These are phyloP conservation scores for Gastrodia elata DNA, from an alignment of 106 monocot species.

Conservation along the genomic window DNA sequence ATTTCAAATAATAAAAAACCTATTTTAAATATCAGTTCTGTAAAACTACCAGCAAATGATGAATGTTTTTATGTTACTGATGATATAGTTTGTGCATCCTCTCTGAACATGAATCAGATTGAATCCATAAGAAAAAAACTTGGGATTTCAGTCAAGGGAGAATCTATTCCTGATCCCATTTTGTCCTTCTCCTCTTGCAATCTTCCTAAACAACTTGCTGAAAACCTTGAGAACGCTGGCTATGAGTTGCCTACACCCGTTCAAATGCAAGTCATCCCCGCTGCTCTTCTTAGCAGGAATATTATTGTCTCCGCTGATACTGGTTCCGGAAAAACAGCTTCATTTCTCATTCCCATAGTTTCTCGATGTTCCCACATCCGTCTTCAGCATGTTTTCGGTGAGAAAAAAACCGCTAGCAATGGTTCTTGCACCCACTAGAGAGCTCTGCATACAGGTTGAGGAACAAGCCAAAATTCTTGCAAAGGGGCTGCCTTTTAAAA, in stretches of 20 bases:
- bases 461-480: slow-evolving; percentile 73
- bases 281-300: slow-evolving; percentile 41
- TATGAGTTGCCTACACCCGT: slow-evolving; percentile 75
- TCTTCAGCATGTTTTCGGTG: not conserved
- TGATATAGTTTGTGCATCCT: slow-evolving; percentile 7
- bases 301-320: slow-evolving; percentile 76
- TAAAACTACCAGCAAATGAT: slow-evolving; percentile 35
- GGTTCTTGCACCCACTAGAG: slow-evolving; percentile 75
- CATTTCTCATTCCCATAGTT: slow-evolving; percentile 70
- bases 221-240: slow-evolving; percentile 58
- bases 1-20: slow-evolving; percentile 16
- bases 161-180: slow-evolving; percentile 34
- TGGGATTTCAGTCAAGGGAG: slow-evolving; percentile 44
- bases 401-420: slow-evolving; percentile 47
- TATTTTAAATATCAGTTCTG: slow-evolving; percentile 3
- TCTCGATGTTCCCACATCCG: slow-evolving; percentile 27
- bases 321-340: slow-evolving; percentile 81
- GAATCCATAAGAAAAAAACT: slow-evolving; percentile 47
- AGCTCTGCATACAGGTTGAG: slow-evolving; percentile 77
- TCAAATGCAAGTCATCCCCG: slow-evolving; percentile 78
- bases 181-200: slow-evolving; percentile 56
- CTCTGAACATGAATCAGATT: slow-evolving; percentile 17
- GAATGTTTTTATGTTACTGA: slow-evolving; percentile 77
- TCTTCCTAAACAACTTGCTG: slow-evolving; percentile 54
- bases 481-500: slow-evolving; percentile 78